Evolutionary conservation across 2,329 filamentous ascomycete species (phyloP).

Genomic region (Aspergillus tubingensis): DNA sequence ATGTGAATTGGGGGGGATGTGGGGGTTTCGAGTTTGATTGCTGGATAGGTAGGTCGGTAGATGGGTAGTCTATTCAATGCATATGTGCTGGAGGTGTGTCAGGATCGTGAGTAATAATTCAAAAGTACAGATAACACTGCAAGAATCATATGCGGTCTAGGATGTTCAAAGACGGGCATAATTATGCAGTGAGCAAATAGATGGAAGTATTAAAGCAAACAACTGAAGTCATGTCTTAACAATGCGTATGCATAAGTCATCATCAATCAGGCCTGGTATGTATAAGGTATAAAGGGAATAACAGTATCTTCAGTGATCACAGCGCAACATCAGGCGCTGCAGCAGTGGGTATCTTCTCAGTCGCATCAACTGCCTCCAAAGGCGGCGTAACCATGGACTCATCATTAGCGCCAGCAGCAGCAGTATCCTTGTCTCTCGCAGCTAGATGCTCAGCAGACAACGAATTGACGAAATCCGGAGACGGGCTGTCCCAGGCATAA

Average conservation of each 20-base stretch:
- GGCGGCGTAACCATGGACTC: constrained; percentile 34
- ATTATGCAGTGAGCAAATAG: background rate
- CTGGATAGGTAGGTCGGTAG: background rate
- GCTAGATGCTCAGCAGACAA: constrained; percentile 32
- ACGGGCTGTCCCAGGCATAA: constrained; percentile 49
- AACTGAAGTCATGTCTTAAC: background rate
- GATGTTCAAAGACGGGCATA: too few species aligned
- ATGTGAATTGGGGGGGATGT: too few species aligned
- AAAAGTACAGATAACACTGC: background rate
- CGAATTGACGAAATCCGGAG: constrained; percentile 44
- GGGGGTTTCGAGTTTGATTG: background rate
- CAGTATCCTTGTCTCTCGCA: constrained; percentile 9
- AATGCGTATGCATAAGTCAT: background rate
- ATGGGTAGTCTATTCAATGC: too few species aligned
- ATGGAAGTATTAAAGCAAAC: background rate
- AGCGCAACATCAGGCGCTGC: constrained; percentile 9
- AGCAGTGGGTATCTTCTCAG: constrained; percentile 21
- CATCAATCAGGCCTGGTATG: background rate
- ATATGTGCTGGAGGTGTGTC: background rate
- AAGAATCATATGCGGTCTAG: background rate
- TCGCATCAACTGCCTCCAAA: constrained; percentile 31
- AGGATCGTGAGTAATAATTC: background rate
- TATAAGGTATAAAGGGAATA: background rate
- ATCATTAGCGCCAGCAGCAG: constrained; percentile 2
- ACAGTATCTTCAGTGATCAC: constrained; percentile 3